Conservation (phyloP, 2,329 filamentous ascomycete species). For the Pseudogymnoascus sp. region DNA sequence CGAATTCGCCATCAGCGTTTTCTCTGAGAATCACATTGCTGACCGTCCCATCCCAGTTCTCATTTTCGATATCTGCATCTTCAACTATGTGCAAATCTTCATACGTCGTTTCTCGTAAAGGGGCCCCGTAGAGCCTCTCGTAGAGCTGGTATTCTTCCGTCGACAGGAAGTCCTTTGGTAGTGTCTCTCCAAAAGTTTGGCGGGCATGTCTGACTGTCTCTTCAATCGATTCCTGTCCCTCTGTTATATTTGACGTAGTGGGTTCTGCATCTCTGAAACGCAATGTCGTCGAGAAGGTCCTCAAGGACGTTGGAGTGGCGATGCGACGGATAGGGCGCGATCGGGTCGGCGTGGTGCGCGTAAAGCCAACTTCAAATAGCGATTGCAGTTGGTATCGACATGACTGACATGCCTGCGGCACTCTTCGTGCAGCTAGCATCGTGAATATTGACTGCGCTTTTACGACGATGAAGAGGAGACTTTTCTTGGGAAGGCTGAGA, state of each 20-base stretch:
- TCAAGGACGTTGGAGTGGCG: slow-evolving; percentile 2
- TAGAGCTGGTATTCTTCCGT: slow-evolving; percentile 67
- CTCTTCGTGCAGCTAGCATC: slow-evolving; percentile 25
- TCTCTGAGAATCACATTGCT: slow-evolving; percentile 44
- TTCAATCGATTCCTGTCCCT: slow-evolving; percentile 39
- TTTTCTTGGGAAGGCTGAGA: slow-evolving; percentile 1
- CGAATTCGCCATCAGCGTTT: slow-evolving; percentile 46
- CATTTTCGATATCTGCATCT: slow-evolving; percentile 26
- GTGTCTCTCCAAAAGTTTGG: slow-evolving; percentile 65
- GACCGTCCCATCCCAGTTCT: slow-evolving; percentile 21
- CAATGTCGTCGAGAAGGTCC: background rate
- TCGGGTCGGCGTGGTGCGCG: slow-evolving; percentile 12
- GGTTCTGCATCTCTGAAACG: background rate
- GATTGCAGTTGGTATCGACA: slow-evolving; percentile 28
- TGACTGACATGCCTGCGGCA: slow-evolving; percentile 25
- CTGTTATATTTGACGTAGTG: background rate
- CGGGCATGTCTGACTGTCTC: slow-evolving; percentile 60
- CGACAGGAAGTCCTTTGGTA: slow-evolving; percentile 64
- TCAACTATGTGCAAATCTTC: slow-evolving; percentile 40
- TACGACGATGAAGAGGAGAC: background rate
- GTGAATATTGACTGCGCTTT: background rate
- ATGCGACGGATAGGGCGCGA: slow-evolving; percentile 11
- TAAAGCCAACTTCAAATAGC: slow-evolving; percentile 28
- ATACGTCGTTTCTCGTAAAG: slow-evolving; percentile 50
- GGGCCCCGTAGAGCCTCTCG: slow-evolving; percentile 71